phyloP scores from a whole-genome alignment of 257 asterid species.

The Plantago major region DNA sequence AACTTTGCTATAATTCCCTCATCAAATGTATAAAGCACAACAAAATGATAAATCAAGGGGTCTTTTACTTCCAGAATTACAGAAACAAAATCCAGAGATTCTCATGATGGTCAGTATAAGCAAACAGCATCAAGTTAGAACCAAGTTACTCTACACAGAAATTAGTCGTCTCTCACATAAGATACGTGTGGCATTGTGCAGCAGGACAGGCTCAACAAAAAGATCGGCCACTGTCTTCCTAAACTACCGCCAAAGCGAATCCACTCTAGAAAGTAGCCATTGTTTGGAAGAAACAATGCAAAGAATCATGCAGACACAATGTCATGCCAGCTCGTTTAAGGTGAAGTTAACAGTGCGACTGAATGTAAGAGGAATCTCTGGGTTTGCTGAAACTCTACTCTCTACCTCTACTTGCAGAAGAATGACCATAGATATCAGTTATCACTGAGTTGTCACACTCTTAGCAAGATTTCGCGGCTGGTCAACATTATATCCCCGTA shows the following conservation, averaged over 20 bases:
- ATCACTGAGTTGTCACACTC: slow-evolving; percentile 91
- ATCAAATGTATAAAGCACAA: background rate
- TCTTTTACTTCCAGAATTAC: too few species aligned
- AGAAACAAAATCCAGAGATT: background rate
- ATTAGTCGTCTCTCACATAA: background rate
- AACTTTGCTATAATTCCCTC: background rate
- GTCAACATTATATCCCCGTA: slow-evolving; percentile 89
- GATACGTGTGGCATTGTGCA: background rate
- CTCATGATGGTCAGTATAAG: background rate
- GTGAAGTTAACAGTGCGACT: background rate
- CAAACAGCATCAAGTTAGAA: background rate
- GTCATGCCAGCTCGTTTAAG: background rate
- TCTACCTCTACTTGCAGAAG: background rate
- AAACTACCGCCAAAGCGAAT: background rate
- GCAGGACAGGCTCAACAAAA: slow-evolving; percentile 1
- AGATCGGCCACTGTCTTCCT: background rate
- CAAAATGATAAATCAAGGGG: background rate
- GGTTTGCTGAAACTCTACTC: background rate
- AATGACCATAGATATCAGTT: background rate
- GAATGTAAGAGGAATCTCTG: background rate
- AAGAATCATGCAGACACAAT: background rate
- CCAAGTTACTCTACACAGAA: background rate
- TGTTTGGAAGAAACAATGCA: background rate
- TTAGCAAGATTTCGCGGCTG: slow-evolving; percentile 99
- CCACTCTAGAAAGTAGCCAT: background rate